Evolutionary conservation across 106 monocot species (phyloP).

Genomic region (Dioscorea dumetorum): DNA sequence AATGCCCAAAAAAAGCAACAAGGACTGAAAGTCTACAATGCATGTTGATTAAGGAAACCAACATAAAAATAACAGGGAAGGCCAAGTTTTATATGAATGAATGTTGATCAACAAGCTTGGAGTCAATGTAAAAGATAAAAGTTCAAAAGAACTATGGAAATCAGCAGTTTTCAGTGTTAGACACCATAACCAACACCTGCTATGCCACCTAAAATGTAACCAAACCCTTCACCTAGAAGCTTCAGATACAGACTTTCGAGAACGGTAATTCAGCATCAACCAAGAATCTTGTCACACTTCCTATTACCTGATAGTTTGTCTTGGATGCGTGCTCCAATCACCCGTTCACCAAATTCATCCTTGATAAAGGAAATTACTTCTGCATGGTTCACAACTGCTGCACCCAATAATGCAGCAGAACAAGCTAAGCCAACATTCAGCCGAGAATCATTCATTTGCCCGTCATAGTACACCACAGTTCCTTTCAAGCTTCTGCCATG

Average conservation of each 20-base stretch:
- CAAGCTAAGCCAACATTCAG: slow-evolving; percentile 97
- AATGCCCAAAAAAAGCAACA: too few species aligned
- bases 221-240: not conserved
- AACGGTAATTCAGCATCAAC: not conserved
- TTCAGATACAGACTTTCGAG: too few species aligned
- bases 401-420: slow-evolving; percentile 81
- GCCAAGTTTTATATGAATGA: too few species aligned
- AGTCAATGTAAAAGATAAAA: not conserved
- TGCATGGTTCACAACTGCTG: slow-evolving; percentile 87
- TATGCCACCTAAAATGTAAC: not conserved
- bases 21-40: too few species aligned
- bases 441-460: slow-evolving; percentile 97
- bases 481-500: slow-evolving; percentile 73
- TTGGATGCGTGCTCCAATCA: slow-evolving; percentile 77
- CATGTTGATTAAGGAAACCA: too few species aligned
- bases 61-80: too few species aligned
- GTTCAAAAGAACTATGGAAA: not conserved
- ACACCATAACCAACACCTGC: too few species aligned
- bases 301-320: slow-evolving; percentile 80
- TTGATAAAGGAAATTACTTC: slow-evolving; percentile 82
- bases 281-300: not conserved
- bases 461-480: slow-evolving; percentile 98
- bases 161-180: not conserved
- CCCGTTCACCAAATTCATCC: slow-evolving; percentile 55
- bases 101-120: not conserved